These are phyloP conservation scores for Exophiala oligosperma DNA, from an alignment of 2,329 filamentous ascomycete species.

Conservation along the genomic window DNA sequence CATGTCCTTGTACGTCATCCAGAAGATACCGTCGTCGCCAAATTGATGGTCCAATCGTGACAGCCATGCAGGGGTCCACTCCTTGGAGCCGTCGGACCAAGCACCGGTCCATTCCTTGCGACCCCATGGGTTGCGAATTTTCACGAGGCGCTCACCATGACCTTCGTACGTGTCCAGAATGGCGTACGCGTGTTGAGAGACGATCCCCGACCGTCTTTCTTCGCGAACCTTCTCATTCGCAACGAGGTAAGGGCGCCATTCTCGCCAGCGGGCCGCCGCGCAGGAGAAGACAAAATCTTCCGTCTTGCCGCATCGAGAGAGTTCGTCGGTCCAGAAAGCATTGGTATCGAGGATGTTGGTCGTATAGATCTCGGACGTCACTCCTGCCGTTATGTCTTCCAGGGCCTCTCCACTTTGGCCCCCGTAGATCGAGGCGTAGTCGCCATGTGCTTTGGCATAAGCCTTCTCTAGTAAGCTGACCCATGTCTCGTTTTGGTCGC, in stretches of 20 bases:
- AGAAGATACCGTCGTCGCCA: conserved; percentile 71
- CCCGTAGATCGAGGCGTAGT: conserved; percentile 73
- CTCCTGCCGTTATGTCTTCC: conserved; percentile 58
- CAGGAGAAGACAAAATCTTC: conserved; percentile 61
- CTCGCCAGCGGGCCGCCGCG: conserved; percentile 43
- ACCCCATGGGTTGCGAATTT: conserved; percentile 73
- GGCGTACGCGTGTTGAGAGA: conserved; percentile 56
- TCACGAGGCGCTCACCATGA: conserved; percentile 62
- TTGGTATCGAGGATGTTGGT: conserved; percentile 63
- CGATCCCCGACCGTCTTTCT: conserved; percentile 45
- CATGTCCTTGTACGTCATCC: conserved; percentile 61
- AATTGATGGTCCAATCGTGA: conserved; percentile 70
- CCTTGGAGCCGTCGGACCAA: conserved; percentile 79
- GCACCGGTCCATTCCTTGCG: conserved; percentile 77
- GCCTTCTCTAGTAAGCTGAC: conserved; percentile 72
- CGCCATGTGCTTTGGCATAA: conserved; percentile 80
- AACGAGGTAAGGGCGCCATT: conserved; percentile 26
- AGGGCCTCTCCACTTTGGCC: conserved; percentile 68
- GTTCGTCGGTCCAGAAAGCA: conserved; percentile 78
- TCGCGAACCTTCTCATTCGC: conserved; percentile 30
- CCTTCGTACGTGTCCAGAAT: conserved; percentile 62
- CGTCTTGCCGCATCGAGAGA: conserved; percentile 73
- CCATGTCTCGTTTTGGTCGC: conserved; percentile 79
- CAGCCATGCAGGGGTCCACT: conserved; percentile 82
- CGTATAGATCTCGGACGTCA: conserved; percentile 48